Base-by-base conservation (phyloP, 1,284 basidiomycete genomes). In the Trichosporon faecale region DNA sequence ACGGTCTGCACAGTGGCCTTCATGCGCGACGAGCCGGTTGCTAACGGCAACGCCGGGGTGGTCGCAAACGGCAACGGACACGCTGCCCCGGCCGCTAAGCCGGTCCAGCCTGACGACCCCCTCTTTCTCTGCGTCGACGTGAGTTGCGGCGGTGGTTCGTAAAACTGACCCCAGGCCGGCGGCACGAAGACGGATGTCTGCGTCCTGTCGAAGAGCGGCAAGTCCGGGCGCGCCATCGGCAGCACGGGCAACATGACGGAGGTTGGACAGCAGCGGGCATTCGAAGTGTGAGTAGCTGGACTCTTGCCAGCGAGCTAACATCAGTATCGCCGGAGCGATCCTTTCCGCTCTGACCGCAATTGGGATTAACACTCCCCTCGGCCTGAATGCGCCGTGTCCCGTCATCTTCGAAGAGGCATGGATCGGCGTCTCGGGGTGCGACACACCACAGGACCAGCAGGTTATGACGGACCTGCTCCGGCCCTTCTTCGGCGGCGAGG, bases 1-100 rank as follows among this genome's bases (percentile, higher is more conserved):
- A 80, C 77, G 16, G 81, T 83, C 25, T 82, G 81, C 68, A 84
- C 83, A 1, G 82, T 84, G 12, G 83, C 83, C 0, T 82, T 84
- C 75, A 70, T 76, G 61, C 82, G 81, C 74, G 70, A 67, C 64
- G 44, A 46, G 40, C 16, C 25, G 31, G 44, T 21, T 2, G 5
- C 55, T n/a, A 46, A 37, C 57, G 29, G 14, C 57, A 68, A 60
- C 18, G 68, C n/a, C n/a, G n/a, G n/a, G 49, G n/a, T 29, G 40
- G 37, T n/a, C 4, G 2, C 52, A n/a, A 44, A 33, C 52, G 25
- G 9, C 57, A 68, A 60, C 18, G 68, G 68, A 14, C 37, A 64
- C 23, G 63, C 63, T 7, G 31, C 27, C 9, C 29, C 66, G 12
- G 44, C 16, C 44, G 44, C 37, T n/a, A 31, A 35, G 12, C 31